Percentiles rank a stretch among this genome's conserved stretches.
Conservation (phyloP, 2,329 filamentous ascomycete genomes). For the Penicillium glabrum region DNA sequence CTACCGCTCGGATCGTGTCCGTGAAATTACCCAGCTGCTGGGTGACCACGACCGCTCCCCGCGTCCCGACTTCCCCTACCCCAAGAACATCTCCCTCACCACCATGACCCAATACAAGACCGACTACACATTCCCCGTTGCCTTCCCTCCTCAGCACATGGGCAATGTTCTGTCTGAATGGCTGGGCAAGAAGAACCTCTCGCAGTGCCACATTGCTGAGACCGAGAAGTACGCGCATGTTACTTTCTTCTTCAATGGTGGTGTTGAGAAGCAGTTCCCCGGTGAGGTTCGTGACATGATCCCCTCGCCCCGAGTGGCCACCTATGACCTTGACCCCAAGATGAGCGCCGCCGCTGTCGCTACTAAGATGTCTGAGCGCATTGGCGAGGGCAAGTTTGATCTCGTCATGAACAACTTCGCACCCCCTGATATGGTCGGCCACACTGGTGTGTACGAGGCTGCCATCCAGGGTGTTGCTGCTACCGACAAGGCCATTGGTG, state of each 20-base stretch:
- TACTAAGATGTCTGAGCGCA: conserved; percentile 83
- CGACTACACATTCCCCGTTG: conserved; percentile 87
- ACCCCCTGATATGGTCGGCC: conserved; percentile 98
- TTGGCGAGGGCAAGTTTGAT: conserved; percentile 81
- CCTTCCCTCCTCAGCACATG: conserved; percentile 94
- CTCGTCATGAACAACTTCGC: conserved; percentile 99
- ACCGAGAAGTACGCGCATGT: conserved; percentile 99
- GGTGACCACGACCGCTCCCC: conserved; percentile 91
- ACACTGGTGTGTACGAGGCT: conserved; percentile 96
- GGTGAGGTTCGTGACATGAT: conserved; percentile 93
- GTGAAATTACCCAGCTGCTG: conserved; percentile 92
- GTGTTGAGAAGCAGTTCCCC: conserved; percentile 93
- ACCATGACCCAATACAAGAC: conserved; percentile 99
- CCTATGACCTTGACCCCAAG: conserved; percentile 90
- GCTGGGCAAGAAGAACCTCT: conserved; percentile 81
- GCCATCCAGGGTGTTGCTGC: conserved; percentile 80
- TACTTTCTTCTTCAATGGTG: conserved; percentile 99
- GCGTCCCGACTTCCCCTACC: conserved; percentile 87
- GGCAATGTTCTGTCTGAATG: conserved; percentile 98
- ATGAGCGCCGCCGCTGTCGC: conserved; percentile 94
- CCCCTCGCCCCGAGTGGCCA: conserved; percentile 89
- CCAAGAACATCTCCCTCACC: conserved; percentile 80
- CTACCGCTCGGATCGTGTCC: conserved; percentile 96
- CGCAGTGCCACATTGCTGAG: conserved; percentile 96
- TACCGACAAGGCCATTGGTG: conserved; percentile 91